phyloP scores from a whole-genome alignment of 352 stramenopile species.

The Phytophthora aleatoria region DNA sequence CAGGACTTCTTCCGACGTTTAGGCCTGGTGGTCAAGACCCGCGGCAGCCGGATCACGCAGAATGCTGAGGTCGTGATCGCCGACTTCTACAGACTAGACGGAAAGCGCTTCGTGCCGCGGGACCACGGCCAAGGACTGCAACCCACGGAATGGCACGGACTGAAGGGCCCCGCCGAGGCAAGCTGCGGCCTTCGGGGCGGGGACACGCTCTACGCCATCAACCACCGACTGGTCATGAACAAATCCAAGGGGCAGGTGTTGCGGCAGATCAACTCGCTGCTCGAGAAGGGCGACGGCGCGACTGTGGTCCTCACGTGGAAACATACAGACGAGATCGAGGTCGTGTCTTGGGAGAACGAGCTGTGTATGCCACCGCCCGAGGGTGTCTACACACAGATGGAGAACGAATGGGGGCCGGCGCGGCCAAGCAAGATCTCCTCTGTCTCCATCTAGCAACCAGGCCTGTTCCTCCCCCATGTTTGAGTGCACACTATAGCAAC shows the following conservation, averaged over 20 bases:
- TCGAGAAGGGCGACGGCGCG: constrained; percentile 74
- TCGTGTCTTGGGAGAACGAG: constrained; percentile 80
- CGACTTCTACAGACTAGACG: constrained; percentile 82
- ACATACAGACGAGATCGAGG: constrained; percentile 78
- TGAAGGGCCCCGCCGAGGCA: constrained; percentile 75
- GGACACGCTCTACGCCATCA: constrained; percentile 87
- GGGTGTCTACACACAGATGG: constrained; percentile 77
- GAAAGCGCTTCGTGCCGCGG: constrained; percentile 76
- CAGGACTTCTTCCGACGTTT: constrained; percentile 84
- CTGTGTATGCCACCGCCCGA: constrained; percentile 77
- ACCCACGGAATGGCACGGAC: constrained; percentile 69
- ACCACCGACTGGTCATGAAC: constrained; percentile 88
- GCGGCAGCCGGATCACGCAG: constrained; percentile 83
- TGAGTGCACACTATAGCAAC: constrained; percentile 8
- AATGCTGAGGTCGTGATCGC: constrained; percentile 83
- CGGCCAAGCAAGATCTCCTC: constrained; percentile 85
- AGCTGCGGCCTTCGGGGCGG: constrained; percentile 74
- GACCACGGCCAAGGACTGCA: constrained; percentile 68
- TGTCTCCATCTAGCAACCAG: constrained; percentile 74
- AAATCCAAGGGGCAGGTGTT: constrained; percentile 86
- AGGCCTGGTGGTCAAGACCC: constrained; percentile 82
- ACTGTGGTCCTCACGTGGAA: constrained; percentile 84
- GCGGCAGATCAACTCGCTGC: constrained; percentile 75
- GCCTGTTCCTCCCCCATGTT: constrained; percentile 21
- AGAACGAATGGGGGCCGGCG: constrained; percentile 87